These are phyloP conservation scores for Hortiboletus campestris DNA, from an alignment of 768 basidiomycete species.

Conservation along the genomic window DNA sequence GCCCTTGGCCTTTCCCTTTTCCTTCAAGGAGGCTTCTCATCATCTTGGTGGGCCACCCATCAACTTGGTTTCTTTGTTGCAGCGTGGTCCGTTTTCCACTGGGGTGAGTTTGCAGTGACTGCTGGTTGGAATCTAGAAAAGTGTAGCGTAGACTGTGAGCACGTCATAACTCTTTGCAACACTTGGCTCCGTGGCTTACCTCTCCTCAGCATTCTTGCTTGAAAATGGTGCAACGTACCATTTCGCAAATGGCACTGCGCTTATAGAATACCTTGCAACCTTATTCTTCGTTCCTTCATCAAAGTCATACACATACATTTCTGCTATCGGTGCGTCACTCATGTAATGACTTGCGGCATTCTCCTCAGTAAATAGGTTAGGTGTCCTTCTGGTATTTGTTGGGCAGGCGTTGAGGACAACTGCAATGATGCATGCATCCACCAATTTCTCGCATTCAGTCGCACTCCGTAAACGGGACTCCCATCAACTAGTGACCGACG, in stretches of 20 bases:
- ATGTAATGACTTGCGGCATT: not conserved
- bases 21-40: slow-evolving; percentile 42
- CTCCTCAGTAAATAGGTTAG: slow-evolving; percentile 37
- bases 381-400: slow-evolving; percentile 56
- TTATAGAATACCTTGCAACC: slow-evolving; percentile 76
- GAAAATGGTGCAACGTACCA: slow-evolving; percentile 89
- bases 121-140: slow-evolving; percentile 95
- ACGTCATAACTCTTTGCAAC: not conserved
- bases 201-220: slow-evolving; percentile 76
- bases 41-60: slow-evolving; percentile 63
- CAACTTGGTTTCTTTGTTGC: slow-evolving; percentile 83
- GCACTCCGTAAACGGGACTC: slow-evolving; percentile 68
- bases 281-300: slow-evolving; percentile 63
- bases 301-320: slow-evolving; percentile 60
- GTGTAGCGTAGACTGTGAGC: slow-evolving; percentile 90
- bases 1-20: slow-evolving; percentile 54
- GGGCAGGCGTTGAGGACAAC: slow-evolving; percentile 81
- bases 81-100: slow-evolving; percentile 86
- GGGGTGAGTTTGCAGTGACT: slow-evolving; percentile 92
- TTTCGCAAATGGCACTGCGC: slow-evolving; percentile 72
- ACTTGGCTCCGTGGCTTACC: slow-evolving; percentile 3
- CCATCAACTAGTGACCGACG: slow-evolving; percentile 83
- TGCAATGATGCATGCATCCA: slow-evolving; percentile 96
- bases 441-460: slow-evolving; percentile 90
- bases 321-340: slow-evolving; percentile 50